Conservation (phyloP, 148 eudicot genomes). For the Camellia japonica region DNA sequence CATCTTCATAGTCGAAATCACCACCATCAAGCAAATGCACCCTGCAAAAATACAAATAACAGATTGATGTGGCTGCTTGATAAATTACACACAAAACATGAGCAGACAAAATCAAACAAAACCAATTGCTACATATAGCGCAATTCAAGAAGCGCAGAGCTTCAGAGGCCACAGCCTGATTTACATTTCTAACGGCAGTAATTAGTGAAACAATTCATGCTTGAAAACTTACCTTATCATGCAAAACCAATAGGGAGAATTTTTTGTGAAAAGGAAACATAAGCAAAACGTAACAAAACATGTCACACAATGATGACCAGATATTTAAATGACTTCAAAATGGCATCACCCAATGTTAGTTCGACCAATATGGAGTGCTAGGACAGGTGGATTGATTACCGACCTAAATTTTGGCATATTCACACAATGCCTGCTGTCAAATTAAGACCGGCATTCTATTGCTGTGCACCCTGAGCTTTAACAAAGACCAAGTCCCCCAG, state of each 20-base stretch:
- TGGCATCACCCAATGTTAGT: too few relatives aligned
- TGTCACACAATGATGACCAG: not conserved
- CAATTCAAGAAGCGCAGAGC: not conserved
- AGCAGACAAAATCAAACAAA: not conserved
- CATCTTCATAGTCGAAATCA: conserved; percentile 35
- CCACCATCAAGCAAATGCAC: conserved; percentile 33
- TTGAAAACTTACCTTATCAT: not conserved
- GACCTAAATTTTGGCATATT: not conserved
- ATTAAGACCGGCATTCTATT: too few relatives aligned
- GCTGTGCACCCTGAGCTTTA: not conserved
- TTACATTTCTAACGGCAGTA: too few relatives aligned
- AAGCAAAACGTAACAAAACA: not conserved
- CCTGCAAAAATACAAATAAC: conserved; percentile 25
- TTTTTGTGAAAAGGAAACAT: too few relatives aligned
- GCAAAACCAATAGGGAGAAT: not conserved
- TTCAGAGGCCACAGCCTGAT: not conserved
- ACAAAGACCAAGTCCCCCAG: not conserved
- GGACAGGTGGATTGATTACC: not conserved
- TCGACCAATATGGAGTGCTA: too few relatives aligned
- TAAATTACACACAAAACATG: not conserved
- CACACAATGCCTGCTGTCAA: too few relatives aligned
- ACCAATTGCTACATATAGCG: not conserved
- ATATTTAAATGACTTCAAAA: not conserved
- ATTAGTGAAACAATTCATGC: not conserved
- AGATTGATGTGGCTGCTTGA: too few relatives aligned